Conservation (phyloP, 2,329 filamentous ascomycete genomes). For the Neonectria ditissima region DNA sequence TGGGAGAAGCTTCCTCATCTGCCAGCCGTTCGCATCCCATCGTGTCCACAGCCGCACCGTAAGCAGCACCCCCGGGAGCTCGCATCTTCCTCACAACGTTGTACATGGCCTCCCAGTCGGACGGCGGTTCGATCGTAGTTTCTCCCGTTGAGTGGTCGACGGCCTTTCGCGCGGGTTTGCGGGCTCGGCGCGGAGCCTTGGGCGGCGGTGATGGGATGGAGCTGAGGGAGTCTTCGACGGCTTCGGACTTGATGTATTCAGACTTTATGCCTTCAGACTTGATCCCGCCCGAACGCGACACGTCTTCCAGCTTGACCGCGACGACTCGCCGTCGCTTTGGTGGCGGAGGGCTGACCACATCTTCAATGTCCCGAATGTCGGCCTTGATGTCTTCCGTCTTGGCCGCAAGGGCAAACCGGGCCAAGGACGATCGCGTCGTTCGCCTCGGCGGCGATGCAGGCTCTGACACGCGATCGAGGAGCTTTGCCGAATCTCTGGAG, state of each 20-base stretch:
- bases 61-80: constrained; percentile 62
- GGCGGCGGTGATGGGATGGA: constrained; percentile 41
- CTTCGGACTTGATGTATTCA: constrained; percentile 59
- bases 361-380: constrained; percentile 66
- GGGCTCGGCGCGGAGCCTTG: constrained; percentile 48
- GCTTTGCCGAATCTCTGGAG: constrained; percentile 68
- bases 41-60: constrained; percentile 91
- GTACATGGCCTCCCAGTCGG: constrained; percentile 89
- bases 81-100: constrained; percentile 82
- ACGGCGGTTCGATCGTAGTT: constrained; percentile 67
- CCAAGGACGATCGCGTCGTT: constrained; percentile 61
- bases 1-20: constrained; percentile 59
- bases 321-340: constrained; percentile 48
- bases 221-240: constrained; percentile 43
- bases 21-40: constrained; percentile 93
- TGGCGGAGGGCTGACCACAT: constrained; percentile 54
- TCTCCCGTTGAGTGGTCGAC: constrained; percentile 56
- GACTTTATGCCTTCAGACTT: constrained; percentile 60
- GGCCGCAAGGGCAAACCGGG: constrained; percentile 58
- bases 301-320: constrained; percentile 26
- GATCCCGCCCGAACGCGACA: constrained; percentile 40
- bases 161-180: constrained; percentile 61
- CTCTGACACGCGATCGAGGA: constrained; percentile 56
- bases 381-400: constrained; percentile 40
- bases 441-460: constrained; percentile 54